Percentiles rank a stretch among this genome's conserved stretches.
Evolutionary conservation across 352 stramenopile species (phyloP).

Genomic region (Phytophthora idaei): DNA sequence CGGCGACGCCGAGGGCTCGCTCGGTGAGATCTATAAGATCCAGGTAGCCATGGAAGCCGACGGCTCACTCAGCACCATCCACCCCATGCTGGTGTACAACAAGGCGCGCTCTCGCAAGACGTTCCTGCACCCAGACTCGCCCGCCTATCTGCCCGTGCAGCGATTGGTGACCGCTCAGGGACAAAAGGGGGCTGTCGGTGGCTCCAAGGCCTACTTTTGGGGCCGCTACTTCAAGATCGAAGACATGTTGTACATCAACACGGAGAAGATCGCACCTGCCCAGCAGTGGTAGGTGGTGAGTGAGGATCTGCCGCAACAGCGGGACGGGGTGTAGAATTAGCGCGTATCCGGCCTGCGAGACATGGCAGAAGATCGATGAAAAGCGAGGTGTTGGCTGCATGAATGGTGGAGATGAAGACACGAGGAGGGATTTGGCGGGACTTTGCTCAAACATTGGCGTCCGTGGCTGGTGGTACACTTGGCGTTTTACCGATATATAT

Average conservation of each 20-base stretch:
- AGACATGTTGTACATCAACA: slow-evolving; percentile 89
- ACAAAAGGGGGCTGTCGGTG: slow-evolving; percentile 66
- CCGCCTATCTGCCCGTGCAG: slow-evolving; percentile 74
- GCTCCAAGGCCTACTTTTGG: slow-evolving; percentile 89
- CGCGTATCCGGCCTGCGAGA: slow-evolving; percentile 15
- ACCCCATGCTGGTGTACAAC: slow-evolving; percentile 91
- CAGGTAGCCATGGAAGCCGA: slow-evolving; percentile 77
- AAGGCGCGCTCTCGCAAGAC: slow-evolving; percentile 87
- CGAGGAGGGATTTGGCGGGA: slow-evolving; percentile 4
- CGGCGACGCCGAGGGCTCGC: slow-evolving; percentile 65
- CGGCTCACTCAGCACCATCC: slow-evolving; percentile 64
- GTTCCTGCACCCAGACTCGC: slow-evolving; percentile 85
- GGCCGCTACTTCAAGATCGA: slow-evolving; percentile 84
- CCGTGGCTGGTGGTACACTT: slow-evolving; percentile 10
- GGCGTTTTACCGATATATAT: slow-evolving; percentile 32
- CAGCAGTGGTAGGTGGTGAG: slow-evolving; percentile 70
- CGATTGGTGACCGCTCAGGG: slow-evolving; percentile 61
- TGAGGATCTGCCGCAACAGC: slow-evolving; percentile 9
- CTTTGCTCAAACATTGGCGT: slow-evolving; percentile 16
- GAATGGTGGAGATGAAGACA: slow-evolving; percentile 21
- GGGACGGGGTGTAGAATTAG: slow-evolving; percentile 29
- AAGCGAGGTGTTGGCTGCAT: slow-evolving; percentile 13
- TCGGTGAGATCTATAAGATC: slow-evolving; percentile 92
- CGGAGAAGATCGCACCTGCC: slow-evolving; percentile 76
- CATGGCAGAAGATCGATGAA: slow-evolving; percentile 16